Conservation (phyloP, 1,284 basidiomycete species). For the Microbotryum lychnidis-dioicae region DNA sequence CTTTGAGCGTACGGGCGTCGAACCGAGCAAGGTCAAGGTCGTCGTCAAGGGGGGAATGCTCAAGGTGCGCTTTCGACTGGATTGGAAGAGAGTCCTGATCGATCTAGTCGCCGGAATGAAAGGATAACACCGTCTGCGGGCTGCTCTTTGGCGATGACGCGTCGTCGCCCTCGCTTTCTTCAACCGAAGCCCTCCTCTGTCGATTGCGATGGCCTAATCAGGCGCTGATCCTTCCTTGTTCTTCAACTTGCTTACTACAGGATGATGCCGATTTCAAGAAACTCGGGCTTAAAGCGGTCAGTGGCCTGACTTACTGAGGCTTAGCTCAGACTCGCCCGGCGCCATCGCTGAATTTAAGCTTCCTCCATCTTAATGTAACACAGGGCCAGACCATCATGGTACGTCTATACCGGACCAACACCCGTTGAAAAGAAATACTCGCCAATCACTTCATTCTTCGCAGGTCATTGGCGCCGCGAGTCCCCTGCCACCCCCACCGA, state of each 20-base stretch:
- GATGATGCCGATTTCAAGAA: slow-evolving; percentile 80
- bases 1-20: slow-evolving; percentile 16
- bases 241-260: slow-evolving; percentile 42
- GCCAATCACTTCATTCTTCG: neutral
- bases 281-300: slow-evolving; percentile 66
- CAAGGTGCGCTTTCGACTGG: slow-evolving; percentile 50
- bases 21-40: slow-evolving; percentile 81
- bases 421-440: neutral
- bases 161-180: no score
- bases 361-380: neutral
- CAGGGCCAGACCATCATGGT: slow-evolving; percentile 37
- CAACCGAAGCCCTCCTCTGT: no score
- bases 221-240: neutral
- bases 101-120: neutral
- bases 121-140: no score
- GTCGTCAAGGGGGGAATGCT: slow-evolving; percentile 92
- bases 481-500: slow-evolving; percentile 78
- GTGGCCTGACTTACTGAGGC: slow-evolving; percentile 30
- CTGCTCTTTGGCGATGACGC: no score
- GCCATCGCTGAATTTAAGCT: neutral
- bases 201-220: neutral
- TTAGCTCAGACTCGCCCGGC: neutral
- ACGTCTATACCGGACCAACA: neutral
- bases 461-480: slow-evolving; percentile 83
- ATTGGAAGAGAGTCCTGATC: no score